A percentile compares a stretch with the other conserved stretches of the same genome.
Conservation (phyloP, 495 filamentous ascomycete species). For the Extremus antarcticus region DNA sequence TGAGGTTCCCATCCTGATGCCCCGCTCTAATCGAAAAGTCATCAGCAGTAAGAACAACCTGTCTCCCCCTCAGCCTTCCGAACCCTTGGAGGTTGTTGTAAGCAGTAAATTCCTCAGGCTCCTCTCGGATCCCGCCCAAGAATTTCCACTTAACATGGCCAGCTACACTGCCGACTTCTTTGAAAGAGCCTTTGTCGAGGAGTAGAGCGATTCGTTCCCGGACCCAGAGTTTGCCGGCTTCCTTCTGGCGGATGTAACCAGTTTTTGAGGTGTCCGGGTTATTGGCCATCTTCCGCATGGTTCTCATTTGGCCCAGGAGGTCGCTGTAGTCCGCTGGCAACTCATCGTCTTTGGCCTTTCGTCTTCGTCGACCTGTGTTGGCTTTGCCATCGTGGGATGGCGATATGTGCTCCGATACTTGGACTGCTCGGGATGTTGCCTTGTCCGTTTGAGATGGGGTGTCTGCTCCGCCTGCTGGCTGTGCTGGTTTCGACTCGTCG, state of each 20-base stretch:
- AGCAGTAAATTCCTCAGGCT: slow-evolving; percentile 27
- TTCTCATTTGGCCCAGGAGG: slow-evolving; percentile 42
- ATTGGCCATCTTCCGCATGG: slow-evolving; percentile 39
- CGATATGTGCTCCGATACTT: slow-evolving; percentile 14
- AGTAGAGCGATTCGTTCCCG: slow-evolving; percentile 47
- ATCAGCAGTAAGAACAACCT: slow-evolving; percentile 49
- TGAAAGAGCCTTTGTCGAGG: slow-evolving; percentile 42
- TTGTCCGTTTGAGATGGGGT: slow-evolving; percentile 1
- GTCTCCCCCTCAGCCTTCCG: slow-evolving; percentile 41
- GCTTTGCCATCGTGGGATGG: background rate
- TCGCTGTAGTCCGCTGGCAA: slow-evolving; percentile 52
- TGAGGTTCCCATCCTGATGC: slow-evolving; percentile 45
- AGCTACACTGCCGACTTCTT: slow-evolving; percentile 48
- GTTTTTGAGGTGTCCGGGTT: slow-evolving; percentile 42
- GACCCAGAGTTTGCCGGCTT: slow-evolving; percentile 57
- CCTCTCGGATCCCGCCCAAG: slow-evolving; percentile 37
- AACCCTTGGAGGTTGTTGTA: slow-evolving; percentile 30
- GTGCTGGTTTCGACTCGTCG: background rate
- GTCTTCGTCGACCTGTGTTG: slow-evolving; percentile 11
- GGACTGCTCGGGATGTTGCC: slow-evolving; percentile 14
- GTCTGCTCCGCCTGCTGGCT: background rate
- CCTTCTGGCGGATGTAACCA: slow-evolving; percentile 49
- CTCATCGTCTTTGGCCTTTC: slow-evolving; percentile 20
- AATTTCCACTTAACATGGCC: slow-evolving; percentile 50
- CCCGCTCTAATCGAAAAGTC: slow-evolving; percentile 54